phyloP scores from a whole-genome alignment of 2,329 filamentous ascomycete genomes.

The Alternaria sp. region DNA sequence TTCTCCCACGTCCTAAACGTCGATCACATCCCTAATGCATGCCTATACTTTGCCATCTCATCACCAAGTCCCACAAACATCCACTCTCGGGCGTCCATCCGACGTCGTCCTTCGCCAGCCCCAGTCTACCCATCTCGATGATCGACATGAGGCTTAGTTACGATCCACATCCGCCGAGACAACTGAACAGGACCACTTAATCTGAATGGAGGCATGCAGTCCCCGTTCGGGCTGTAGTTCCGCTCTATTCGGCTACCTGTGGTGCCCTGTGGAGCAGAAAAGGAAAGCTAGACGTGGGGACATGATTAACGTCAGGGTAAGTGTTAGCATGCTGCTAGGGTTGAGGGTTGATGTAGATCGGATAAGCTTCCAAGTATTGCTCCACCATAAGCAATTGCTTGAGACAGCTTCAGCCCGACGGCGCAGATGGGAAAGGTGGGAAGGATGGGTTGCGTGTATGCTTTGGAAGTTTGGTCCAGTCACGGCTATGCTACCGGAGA shows the following conservation, averaged over 20 bases:
- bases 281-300: not conserved
- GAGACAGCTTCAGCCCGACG: not conserved
- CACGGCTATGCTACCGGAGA: too few relatives aligned
- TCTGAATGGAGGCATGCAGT: too few relatives aligned
- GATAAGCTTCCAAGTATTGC: not conserved
- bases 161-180: not conserved
- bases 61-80: not conserved
- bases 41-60: not conserved
- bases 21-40: too few relatives aligned
- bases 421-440: not conserved
- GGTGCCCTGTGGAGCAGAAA: not conserved
- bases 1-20: too few relatives aligned
- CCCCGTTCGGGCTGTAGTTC: too few relatives aligned
- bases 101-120: not conserved
- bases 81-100: not conserved
- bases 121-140: not conserved
- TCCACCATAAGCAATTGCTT: not conserved
- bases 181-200: too few relatives aligned
- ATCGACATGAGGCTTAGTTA: not conserved
- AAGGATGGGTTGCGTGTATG: too few relatives aligned
- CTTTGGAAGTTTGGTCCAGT: too few relatives aligned
- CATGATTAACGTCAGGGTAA: constrained; percentile 1
- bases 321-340: not conserved
- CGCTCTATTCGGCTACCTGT: too few relatives aligned
- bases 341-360: not conserved